These are phyloP conservation scores for Euphrasia confusa DNA, from an alignment of 257 asterid genomes.

Conservation along the genomic window DNA sequence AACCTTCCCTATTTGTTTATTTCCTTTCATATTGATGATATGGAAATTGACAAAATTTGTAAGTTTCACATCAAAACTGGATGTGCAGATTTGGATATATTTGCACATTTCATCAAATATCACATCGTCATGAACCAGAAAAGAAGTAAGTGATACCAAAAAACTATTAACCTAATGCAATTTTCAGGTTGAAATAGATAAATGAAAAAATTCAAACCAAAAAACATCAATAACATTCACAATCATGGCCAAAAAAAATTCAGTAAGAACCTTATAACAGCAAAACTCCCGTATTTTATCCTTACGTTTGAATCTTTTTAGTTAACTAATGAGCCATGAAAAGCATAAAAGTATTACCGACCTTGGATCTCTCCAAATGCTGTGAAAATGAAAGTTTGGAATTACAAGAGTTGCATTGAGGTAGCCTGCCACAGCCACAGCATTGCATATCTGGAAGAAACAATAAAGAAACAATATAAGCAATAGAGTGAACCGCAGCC, in stretches of 20 bases:
- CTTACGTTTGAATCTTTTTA: conserved; percentile 14
- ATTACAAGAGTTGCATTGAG: conserved; percentile 92
- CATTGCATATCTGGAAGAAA: conserved; percentile 90
- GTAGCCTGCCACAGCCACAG: conserved; percentile 98
- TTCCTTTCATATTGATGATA: conserved; percentile 1
- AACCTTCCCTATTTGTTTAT: conserved; percentile 6
- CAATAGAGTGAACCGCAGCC: conserved; percentile 6
- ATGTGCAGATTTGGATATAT: not conserved
- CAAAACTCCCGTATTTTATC: conserved; percentile 8
- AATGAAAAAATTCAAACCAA: conserved; percentile 14
- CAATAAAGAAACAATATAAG: conserved; percentile 30
- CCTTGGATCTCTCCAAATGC: conserved; percentile 99
- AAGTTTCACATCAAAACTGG: conserved; percentile 12
- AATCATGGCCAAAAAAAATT: conserved; percentile 9
- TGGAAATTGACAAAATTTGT: not conserved
- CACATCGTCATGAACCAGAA: conserved; percentile 4
- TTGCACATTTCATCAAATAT: conserved; percentile 8
- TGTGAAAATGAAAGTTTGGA: conserved; percentile 92
- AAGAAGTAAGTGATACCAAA: not conserved
- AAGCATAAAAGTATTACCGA: conserved; percentile 26
- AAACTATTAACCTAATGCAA: not conserved
- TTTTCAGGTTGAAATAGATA: not conserved
- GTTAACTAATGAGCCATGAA: conserved; percentile 18
- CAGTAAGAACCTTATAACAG: conserved; percentile 1
- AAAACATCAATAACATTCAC: not conserved